Evolutionary conservation across 768 basidiomycete genomes (phyloP).

Genomic region (Nidula microcarpa): DNA sequence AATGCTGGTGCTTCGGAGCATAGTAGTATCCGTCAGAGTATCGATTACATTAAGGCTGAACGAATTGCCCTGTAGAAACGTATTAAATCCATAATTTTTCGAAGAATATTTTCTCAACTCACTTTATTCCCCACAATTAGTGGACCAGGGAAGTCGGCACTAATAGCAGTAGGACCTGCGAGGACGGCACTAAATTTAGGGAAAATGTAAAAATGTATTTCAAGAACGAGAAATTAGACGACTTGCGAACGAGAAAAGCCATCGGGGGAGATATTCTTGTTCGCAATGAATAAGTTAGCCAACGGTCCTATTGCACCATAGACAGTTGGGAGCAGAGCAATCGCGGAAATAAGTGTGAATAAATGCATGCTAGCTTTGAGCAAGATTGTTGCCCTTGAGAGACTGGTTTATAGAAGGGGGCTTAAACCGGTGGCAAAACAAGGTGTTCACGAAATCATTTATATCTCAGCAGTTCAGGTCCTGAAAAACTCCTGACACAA

Average conservation of each 20-base stretch:
- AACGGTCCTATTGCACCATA: conserved; percentile 22
- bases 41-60: conserved; percentile 44
- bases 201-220: conserved; percentile 2
- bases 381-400: not conserved
- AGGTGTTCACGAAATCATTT: not conserved
- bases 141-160: conserved; percentile 10
- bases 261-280: conserved; percentile 47
- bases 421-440: not conserved
- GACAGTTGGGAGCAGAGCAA: conserved; percentile 4
- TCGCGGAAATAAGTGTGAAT: not conserved
- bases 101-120: conserved; percentile 39
- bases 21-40: conserved; percentile 33
- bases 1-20: conserved; percentile 27
- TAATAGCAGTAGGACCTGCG: conserved; percentile 3
- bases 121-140: conserved; percentile 10
- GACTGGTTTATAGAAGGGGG: no score
- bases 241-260: conserved; percentile 35
- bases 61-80: conserved; percentile 16
- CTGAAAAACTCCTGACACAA: not conserved
- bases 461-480: not conserved
- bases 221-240: not conserved
- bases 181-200: conserved; percentile 8
- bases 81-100: conserved; percentile 18
- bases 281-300: conserved; percentile 34
- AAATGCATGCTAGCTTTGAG: conserved; percentile 2